Evolutionary conservation across 75 land plant species (phyloP).

Genomic region (Adiantum capillusveneris): DNA sequence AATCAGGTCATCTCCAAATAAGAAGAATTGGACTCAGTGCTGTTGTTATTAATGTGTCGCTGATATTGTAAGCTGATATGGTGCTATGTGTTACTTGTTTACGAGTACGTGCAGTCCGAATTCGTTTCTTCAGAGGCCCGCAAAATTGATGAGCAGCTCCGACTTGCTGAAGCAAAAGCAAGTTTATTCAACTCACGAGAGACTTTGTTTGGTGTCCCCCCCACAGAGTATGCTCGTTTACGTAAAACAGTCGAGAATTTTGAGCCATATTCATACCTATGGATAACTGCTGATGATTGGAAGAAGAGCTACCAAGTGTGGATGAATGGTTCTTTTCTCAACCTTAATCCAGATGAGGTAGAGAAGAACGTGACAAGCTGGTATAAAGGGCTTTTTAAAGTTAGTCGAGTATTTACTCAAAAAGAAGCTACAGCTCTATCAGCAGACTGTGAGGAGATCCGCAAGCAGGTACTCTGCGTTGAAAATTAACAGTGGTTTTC

Average conservation of each 20-base stretch:
- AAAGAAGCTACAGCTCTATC: conserved; percentile 19
- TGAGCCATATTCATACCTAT: conserved; percentile 29
- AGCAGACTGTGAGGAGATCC: conserved; percentile 19
- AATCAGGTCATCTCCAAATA: conserved; percentile 11
- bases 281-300: conserved; percentile 33
- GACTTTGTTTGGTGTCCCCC: conserved; percentile 20
- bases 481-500: too few relatives aligned
- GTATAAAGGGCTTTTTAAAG: conserved; percentile 32
- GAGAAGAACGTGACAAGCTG: conserved; percentile 31
- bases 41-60: neutral
- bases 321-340: conserved; percentile 27
- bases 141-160: conserved; percentile 13
- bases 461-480: conserved; percentile 30
- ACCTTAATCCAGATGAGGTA: conserved; percentile 18
- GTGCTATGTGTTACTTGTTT: too few relatives aligned
- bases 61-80: too few relatives aligned
- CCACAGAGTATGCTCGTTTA: conserved; percentile 25
- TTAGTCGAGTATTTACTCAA: conserved; percentile 15
- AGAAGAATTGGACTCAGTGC: neutral
- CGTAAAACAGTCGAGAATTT: conserved; percentile 17
- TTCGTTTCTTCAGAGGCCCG: conserved; percentile 29
- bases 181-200: conserved; percentile 32
- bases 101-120: conserved; percentile 13
- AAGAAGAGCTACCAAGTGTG: conserved; percentile 20
- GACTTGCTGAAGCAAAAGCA: conserved; percentile 16